Evolutionary conservation across 805 yeast species (phyloP), one percentile per base, ranked within the genome.

Genomic region (Wickerhamomyces hampshirensis): DNA sequence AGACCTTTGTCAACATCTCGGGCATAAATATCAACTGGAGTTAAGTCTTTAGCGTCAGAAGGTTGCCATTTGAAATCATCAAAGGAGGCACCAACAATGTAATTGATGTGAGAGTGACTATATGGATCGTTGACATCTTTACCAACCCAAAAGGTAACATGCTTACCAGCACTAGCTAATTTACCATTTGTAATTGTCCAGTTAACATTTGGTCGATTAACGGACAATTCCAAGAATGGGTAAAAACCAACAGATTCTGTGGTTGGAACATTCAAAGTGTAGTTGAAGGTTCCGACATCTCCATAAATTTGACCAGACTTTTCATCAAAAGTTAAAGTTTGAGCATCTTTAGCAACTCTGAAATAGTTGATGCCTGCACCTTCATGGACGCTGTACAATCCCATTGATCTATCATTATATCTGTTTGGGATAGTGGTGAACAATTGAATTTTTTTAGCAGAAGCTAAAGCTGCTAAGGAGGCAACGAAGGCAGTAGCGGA

Each of bases 111-210:
- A 26, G 71, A 65, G 53, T 58, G 62, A n/a, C 42, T 28, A 58
- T 69, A 70, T 18, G 73, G 71, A 47, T 71, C 76, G 31, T 46
- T 47, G 39, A 64, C 58, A 58, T 68, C 62, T 62, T 58, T 65
- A 46, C 65, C 64, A 34, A 68, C 75, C 47, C 55, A 64, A 57
- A 69, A 66, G 7, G 23, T 17, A 13, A 41, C 37, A 10, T 24
- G 21, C 18, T 55, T 55, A 18, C 43, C 65, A 29, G 59, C 50
- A 36, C 56, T 54, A 12, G 40, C 32, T 32, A 68, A 49, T 13
- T 40, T 35, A 23, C 55, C 60, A 34, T 43, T 39, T 6, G 31
- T 31, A 13, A 45, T 10, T 5, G 28, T 11, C 48, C 48, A 49
- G 6, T 23, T 28, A 23, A 38, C 30, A 17, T 40, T 34, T 26